Conservation (phyloP, 768 basidiomycete species). For the Suillus ampliporus region DNA sequence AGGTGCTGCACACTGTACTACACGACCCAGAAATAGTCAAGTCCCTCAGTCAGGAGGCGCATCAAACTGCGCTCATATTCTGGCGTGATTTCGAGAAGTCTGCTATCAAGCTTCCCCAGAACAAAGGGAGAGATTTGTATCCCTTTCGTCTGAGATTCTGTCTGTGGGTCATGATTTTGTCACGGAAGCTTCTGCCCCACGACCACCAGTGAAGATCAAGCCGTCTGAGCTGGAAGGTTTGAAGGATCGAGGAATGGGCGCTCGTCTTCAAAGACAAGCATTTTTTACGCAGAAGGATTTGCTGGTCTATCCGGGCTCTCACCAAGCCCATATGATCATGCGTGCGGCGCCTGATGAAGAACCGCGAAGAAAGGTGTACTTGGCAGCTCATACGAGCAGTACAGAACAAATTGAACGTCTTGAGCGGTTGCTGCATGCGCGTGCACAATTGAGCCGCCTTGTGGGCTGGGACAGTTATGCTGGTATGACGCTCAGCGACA, state of each 20-base stretch:
- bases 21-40: slow-evolving; percentile 69
- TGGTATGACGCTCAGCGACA: slow-evolving; percentile 86
- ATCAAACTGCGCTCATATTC: slow-evolving; percentile 90
- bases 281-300: slow-evolving; percentile 77
- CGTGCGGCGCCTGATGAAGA: slow-evolving; percentile 86
- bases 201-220: slow-evolving; percentile 71
- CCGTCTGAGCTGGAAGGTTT: slow-evolving; percentile 73
- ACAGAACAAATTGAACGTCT: slow-evolving; percentile 76
- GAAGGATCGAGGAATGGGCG: slow-evolving; percentile 79
- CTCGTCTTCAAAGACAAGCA: slow-evolving; percentile 74
- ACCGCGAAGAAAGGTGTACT: slow-evolving; percentile 80
- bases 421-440: slow-evolving; percentile 74
- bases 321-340: slow-evolving; percentile 94
- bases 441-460: slow-evolving; percentile 82
- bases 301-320: slow-evolving; percentile 81
- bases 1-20: slow-evolving; percentile 77
- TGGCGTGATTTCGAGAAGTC: slow-evolving; percentile 98
- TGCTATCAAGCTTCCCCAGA: slow-evolving; percentile 86
- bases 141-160: slow-evolving; percentile 88
- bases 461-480: slow-evolving; percentile 89
- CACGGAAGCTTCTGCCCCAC: slow-evolving; percentile 63
- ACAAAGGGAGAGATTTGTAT: slow-evolving; percentile 83
- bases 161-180: slow-evolving; percentile 88
- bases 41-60: slow-evolving; percentile 74
- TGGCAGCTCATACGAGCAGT: slow-evolving; percentile 80